Base-by-base conservation (phyloP, 2,329 filamentous ascomycete genomes). In the Pochonia chlamydosporia region DNA sequence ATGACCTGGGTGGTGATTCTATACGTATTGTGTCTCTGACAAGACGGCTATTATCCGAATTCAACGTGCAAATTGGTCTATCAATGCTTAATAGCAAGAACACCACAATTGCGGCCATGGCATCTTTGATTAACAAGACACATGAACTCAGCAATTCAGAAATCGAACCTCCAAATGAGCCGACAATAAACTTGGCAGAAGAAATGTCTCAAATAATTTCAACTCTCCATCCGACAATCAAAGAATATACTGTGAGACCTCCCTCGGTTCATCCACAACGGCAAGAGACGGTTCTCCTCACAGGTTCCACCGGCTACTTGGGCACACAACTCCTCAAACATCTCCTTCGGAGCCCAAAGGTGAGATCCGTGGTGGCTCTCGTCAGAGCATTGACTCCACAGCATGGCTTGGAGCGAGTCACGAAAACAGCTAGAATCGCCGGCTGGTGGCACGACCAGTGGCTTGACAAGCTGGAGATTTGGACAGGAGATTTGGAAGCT, bases 311-410 rank as follows among this genome's bases (percentile, higher is more conserved):
- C 4, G 50, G 52, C 1, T 95, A 95, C 71, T 67, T 95, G 16
- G 90, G 90, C 20, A 79, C 86, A 0, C 92, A 89, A 59, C 73
- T 95, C 11, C 71, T 95, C 14, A 76, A 76, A 37, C 86, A 93
- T 48, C 67, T 95, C 2, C 73, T 95, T 2, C 75, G 76, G 26
- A 74, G 33, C 2, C 16, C n/a, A 1, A n/a, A 85, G 21, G 18
- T 49, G 10, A 16, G 3, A 11, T 24, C 1, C 4, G 75, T 95
- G 10, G 81, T 92, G 44, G 81, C 82, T 1, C 81, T 89, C 44
- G 85, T 93, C 4, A 84, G 89, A 40, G 82, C 81, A 36, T 80
- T 82, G 59, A 77, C 80, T 51, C 58, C 74, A 1, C 64, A 74
- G 21, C 72, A 76, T 23, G 86, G 79, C 1, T 63, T 85, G 8